Evolutionary conservation across 2,329 filamentous ascomycete genomes (phyloP).

Genomic region (Apiospora arundinis): DNA sequence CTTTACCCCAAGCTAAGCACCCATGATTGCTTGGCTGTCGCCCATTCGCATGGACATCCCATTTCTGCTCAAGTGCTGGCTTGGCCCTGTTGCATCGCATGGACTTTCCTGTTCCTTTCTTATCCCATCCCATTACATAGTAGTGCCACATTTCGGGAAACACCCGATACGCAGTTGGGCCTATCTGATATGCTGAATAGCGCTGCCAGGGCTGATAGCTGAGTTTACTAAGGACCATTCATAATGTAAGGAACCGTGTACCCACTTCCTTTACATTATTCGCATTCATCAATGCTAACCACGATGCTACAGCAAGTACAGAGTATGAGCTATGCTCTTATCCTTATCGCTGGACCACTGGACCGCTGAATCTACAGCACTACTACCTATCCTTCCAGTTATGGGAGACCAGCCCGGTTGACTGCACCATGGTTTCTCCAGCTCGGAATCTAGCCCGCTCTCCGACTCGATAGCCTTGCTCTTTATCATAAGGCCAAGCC

Average conservation of each 20-base stretch:
- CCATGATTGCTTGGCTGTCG: conserved; percentile 14
- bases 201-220: background rate
- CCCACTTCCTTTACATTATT: background rate
- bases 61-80: conserved; percentile 2
- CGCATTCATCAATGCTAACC: background rate
- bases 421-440: background rate
- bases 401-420: background rate
- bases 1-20: background rate
- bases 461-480: conserved; percentile 4
- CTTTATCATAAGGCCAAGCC: conserved; percentile 2
- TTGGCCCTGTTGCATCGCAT: conserved; percentile 10
- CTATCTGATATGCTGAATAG: conserved; percentile 14
- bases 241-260: conserved; percentile 1
- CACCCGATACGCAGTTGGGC: conserved; percentile 1
- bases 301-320: background rate
- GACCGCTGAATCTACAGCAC: background rate
- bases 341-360: background rate
- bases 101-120: conserved; percentile 9
- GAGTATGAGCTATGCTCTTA: background rate
- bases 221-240: background rate
- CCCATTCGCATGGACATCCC: conserved; percentile 23
- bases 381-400: background rate
- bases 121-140: background rate
- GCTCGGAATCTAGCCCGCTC: conserved; percentile 4
- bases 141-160: background rate